phyloP scores from a whole-genome alignment of 345 rosid genomes.

The Dimocarpus longan region DNA sequence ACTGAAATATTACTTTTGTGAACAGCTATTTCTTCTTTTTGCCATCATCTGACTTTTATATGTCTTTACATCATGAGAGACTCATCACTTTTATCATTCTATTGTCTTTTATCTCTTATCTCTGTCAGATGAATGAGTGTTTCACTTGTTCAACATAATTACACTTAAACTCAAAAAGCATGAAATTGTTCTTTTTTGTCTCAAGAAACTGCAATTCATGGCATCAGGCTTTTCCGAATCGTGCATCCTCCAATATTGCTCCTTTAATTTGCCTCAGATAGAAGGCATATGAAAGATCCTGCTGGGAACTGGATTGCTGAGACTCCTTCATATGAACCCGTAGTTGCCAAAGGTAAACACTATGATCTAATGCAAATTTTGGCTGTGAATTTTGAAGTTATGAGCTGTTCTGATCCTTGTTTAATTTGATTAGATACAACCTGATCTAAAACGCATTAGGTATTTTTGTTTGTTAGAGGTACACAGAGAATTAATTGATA shows the following conservation, averaged over 20 bases:
- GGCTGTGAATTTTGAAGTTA: not conserved
- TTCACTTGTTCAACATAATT: not conserved
- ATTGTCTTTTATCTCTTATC: not conserved
- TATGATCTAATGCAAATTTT: not conserved
- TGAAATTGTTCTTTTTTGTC: not conserved
- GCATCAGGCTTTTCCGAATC: constrained; percentile 64
- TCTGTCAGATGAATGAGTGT: not conserved
- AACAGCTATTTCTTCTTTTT: too few species aligned
- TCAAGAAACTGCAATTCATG: not conserved
- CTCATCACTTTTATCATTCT: too few species aligned
- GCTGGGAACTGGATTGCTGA: constrained; percentile 73
- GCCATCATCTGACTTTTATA: too few species aligned
- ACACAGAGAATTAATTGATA: not conserved
- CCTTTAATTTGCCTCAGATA: constrained; percentile 75
- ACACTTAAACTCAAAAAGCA: not conserved
- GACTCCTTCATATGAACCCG: constrained; percentile 74
- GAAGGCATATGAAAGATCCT: constrained; percentile 88
- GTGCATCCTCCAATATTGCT: constrained; percentile 83
- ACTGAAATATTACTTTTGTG: not conserved
- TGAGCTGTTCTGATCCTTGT: not conserved
- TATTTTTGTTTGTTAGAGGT: not conserved
- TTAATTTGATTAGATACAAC: not conserved
- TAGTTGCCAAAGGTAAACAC: constrained; percentile 66
- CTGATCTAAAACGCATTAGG: not conserved
- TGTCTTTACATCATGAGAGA: too few species aligned